Conservation (phyloP, 78 protist genomes). For the Creolimax fragrantissima region DNA sequence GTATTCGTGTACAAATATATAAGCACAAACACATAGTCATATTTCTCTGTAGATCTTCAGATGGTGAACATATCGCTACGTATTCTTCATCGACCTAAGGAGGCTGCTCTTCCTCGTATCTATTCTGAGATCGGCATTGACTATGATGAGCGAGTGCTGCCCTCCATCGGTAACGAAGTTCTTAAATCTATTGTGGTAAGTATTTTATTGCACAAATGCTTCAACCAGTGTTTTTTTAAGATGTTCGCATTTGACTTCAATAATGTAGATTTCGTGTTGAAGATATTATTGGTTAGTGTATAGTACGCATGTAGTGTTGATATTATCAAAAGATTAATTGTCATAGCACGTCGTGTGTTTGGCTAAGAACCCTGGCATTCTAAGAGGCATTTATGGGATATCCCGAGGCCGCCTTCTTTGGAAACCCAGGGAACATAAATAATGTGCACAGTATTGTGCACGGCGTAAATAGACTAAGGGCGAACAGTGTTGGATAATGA, state of each 20-base stretch:
- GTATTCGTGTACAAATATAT: too few relatives aligned
- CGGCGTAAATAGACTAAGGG: too few relatives aligned
- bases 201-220: too few relatives aligned
- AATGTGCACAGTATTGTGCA: too few relatives aligned
- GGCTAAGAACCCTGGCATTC: neutral
- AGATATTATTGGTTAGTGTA: too few relatives aligned
- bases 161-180: slow-evolving; percentile 86
- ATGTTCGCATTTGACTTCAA: too few relatives aligned
- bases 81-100: slow-evolving; percentile 70
- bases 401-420: neutral
- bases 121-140: slow-evolving; percentile 69
- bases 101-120: slow-evolving; percentile 36
- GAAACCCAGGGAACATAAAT: neutral
- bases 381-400: neutral
- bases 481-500: too few relatives aligned
- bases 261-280: too few relatives aligned
- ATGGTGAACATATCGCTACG: slow-evolving; percentile 83
- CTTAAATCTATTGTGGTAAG: slow-evolving; percentile 75
- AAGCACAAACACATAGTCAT: neutral
- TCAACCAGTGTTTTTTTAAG: too few relatives aligned
- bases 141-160: slow-evolving; percentile 84
- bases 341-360: neutral
- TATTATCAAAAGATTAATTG: too few relatives aligned
- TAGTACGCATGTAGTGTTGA: too few relatives aligned
- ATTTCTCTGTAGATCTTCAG: slow-evolving; percentile 65